A percentile compares a stretch with the other conserved stretches of the same genome.
Evolutionary conservation across 2,329 filamentous ascomycete species (phyloP).

Genomic region (Gyromitra esculenta): DNA sequence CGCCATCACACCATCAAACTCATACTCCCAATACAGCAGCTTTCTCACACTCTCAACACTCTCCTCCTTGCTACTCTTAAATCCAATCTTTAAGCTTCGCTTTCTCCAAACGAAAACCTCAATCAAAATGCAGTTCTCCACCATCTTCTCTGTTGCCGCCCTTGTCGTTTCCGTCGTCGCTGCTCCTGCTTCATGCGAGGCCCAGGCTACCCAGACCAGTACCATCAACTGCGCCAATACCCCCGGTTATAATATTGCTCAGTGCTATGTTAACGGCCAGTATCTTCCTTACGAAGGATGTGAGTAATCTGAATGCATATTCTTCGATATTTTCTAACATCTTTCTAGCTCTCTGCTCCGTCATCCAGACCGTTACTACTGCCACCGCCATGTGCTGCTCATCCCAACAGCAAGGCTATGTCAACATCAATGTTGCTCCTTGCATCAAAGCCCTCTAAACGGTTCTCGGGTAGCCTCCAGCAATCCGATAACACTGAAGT

Average conservation of each 20-base stretch:
- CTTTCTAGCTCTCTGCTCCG: not conserved
- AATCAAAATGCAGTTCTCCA: constrained; percentile 49
- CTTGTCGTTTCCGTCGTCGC: constrained; percentile 17
- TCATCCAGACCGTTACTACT: not conserved
- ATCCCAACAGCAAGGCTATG: not conserved
- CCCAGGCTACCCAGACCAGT: not conserved
- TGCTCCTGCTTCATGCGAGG: constrained; percentile 3
- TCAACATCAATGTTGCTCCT: not conserved
- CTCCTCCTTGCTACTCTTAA: not conserved
- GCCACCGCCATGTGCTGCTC: constrained; percentile 14
- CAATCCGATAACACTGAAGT: not conserved
- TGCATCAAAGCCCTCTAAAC: not conserved
- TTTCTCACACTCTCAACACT: not conserved
- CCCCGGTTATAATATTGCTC: not conserved
- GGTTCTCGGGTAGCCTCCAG: not conserved
- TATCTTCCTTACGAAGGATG: too few species aligned
- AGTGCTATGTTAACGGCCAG: too few species aligned
- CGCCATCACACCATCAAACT: constrained; percentile 24
- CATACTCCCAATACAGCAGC: constrained; percentile 16
- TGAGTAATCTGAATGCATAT: not conserved
- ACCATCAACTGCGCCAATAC: constrained; percentile 3
- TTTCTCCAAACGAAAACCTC: not conserved
- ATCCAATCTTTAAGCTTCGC: constrained; percentile 25
- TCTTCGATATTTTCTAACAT: not conserved
- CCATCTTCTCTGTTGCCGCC: constrained; percentile 36